A percentile compares a stretch with the other conserved stretches of the same genome.
Conservation (phyloP, 2,329 filamentous ascomycete genomes). For the Xylariaceae sp. region DNA sequence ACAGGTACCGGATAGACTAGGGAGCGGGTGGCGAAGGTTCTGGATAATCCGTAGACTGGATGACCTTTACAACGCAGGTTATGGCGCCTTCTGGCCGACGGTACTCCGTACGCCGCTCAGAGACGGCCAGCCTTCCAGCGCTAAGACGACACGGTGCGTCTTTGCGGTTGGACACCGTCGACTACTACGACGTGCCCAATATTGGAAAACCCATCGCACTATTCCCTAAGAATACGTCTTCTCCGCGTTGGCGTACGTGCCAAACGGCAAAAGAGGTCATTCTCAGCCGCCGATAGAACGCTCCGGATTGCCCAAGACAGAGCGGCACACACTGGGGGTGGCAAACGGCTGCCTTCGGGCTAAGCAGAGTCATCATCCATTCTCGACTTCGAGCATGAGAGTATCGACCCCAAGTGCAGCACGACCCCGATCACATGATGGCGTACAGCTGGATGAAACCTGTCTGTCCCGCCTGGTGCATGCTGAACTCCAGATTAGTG, state of each 20-base stretch:
- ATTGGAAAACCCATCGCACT: background rate
- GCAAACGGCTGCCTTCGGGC: background rate
- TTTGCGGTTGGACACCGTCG: background rate
- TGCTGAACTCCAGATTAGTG: background rate
- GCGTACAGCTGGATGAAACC: background rate
- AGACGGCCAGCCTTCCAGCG: background rate
- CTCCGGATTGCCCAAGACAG: background rate
- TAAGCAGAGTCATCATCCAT: background rate
- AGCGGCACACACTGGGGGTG: background rate
- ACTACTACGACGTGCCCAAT: background rate
- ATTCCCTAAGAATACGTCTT: background rate
- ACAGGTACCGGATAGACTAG: background rate
- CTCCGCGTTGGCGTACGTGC: background rate
- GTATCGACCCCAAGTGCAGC: background rate
- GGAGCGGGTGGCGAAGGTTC: background rate
- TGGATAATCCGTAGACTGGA: background rate
- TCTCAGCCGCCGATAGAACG: background rate
- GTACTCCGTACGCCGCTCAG: background rate
- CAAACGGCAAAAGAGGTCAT: background rate
- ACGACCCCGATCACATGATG: background rate
- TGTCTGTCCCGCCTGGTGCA: background rate
- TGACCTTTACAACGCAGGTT: background rate
- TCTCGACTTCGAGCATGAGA: background rate
- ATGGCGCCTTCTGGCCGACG: background rate
- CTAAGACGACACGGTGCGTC: background rate